These are phyloP conservation scores for Tetraselmis chui DNA, from an alignment of 139 green algal genomes.

Conservation along the genomic window DNA sequence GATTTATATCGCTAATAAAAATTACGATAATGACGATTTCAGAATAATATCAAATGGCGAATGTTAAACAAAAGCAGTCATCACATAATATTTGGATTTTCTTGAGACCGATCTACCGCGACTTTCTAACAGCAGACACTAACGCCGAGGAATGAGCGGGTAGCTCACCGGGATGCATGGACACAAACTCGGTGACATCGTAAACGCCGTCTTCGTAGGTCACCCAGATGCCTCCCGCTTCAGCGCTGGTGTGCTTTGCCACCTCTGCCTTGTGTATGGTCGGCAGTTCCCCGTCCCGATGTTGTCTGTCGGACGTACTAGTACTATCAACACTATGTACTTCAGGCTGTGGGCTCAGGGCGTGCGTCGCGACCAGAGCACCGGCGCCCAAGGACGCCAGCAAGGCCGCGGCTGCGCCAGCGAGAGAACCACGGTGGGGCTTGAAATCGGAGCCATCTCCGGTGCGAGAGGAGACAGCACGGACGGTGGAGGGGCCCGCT, in stretches of 20 bases:
- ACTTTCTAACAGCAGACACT: too few relatives aligned
- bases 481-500: too few relatives aligned
- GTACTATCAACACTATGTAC: too few relatives aligned
- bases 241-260: slow-evolving; percentile 54
- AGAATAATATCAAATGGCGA: too few relatives aligned
- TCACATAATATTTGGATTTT: too few relatives aligned
- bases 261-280: slow-evolving; percentile 59
- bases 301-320: too few relatives aligned
- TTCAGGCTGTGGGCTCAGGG: background rate
- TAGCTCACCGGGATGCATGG: background rate
- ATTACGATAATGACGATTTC: too few relatives aligned
- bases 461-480: too few relatives aligned
- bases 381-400: background rate
- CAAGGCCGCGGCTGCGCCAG: background rate
- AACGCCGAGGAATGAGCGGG: too few relatives aligned
- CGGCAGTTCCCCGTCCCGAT: slow-evolving; percentile 4
- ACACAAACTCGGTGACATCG: slow-evolving; percentile 66
- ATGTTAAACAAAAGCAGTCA: too few relatives aligned
- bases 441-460: background rate
- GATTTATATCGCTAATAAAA: too few relatives aligned
- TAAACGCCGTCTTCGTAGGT: slow-evolving; percentile 84
- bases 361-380: background rate
- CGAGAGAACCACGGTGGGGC: background rate
- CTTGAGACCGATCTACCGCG: too few relatives aligned
- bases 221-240: slow-evolving; percentile 76